Base-by-base conservation (phyloP, 169 alveolate species). In the Plasmodium blacklocki region DNA sequence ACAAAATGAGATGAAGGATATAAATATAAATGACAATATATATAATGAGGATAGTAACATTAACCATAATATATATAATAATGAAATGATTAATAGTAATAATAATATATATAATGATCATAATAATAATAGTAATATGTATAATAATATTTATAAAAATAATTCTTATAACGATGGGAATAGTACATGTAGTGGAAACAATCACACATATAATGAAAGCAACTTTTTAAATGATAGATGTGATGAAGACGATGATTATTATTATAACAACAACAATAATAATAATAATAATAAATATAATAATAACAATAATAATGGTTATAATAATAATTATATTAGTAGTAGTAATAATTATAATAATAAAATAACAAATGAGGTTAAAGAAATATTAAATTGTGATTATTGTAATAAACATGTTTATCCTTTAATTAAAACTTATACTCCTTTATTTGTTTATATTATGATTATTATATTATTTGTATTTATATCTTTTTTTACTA, bases 341-440 rank as follows among this genome's bases (percentile, higher is more conserved):
- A 52, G 39, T 18, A 19, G 56, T 21, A 58, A 47, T 8, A 62
- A 49, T 3, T 32, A 67, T 21, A 14, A 18, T 63, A 26, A 45
- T 9, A 59, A 45, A 47, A 21, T 3, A 2, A 7, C 19, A 18
- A 23, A 59, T 63, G 73, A 74, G 18, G 64, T 39, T 8, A 74
- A 74, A 21, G 88, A 74, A 74, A 72, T 74, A 8, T 68, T 76
- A 66, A 76, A 76, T 45, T 76, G 88, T 26, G 43, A 21, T 6
- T 62, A 63, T 47, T 76, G 88, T 43, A 76, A 64, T 68, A 76
- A 63, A 23, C 88, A 76, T 64, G 88, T 76, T 9, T 9, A 26
- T 21, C 70, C 88, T 63, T 4, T 47, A 56, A 66, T 76, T 18
- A 26, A 63, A 56, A 39, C 74, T 5, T 76, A 76, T 50, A 76